Evolutionary conservation across 202 grass and related monocot genomes (phyloP).

Genomic region (Sporobolus alterniflorus): DNA sequence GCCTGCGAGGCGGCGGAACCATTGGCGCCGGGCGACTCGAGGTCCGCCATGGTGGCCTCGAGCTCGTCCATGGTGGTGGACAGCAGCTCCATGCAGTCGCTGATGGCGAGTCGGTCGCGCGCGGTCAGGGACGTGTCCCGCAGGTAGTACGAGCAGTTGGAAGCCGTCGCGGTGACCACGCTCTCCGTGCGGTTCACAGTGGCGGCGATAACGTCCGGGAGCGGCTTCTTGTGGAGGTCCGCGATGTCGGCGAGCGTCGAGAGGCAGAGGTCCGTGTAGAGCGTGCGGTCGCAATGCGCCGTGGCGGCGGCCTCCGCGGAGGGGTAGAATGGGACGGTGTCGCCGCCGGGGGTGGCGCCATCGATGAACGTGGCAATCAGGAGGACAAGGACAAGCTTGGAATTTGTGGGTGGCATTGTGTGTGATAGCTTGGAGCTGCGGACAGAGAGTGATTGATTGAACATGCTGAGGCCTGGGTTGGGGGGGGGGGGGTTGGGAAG

Average conservation of each 20-base stretch:
- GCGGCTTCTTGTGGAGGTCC: constrained; percentile 60
- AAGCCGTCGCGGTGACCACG: constrained; percentile 31
- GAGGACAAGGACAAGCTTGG: constrained; percentile 13
- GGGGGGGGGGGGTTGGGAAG: too few relatives aligned
- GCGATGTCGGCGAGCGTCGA: constrained; percentile 71
- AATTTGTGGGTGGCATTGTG: constrained; percentile 36
- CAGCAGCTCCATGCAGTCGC: constrained; percentile 80
- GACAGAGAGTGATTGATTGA: too few relatives aligned
- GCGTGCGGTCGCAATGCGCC: constrained; percentile 73
- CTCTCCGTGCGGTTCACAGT: constrained; percentile 49
- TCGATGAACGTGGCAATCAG: constrained; percentile 3
- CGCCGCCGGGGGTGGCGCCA: neutral
- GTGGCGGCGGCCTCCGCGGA: constrained; percentile 40
- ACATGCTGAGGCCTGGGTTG: too few relatives aligned
- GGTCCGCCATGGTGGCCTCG: constrained; percentile 34
- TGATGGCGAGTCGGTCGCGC: constrained; percentile 54
- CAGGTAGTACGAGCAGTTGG: constrained; percentile 72
- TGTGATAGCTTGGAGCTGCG: neutral
- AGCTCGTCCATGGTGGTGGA: constrained; percentile 73
- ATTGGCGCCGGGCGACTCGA: constrained; percentile 9
- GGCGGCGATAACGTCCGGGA: constrained; percentile 63
- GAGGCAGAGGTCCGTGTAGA: constrained; percentile 71
- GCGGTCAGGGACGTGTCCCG: constrained; percentile 3
- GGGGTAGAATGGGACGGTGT: constrained; percentile 29
- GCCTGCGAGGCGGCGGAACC: neutral